Evolutionary conservation across 768 basidiomycete genomes (phyloP), one percentile per base, ranked within the genome.

Genomic region (Tephrocybe sp.): DNA sequence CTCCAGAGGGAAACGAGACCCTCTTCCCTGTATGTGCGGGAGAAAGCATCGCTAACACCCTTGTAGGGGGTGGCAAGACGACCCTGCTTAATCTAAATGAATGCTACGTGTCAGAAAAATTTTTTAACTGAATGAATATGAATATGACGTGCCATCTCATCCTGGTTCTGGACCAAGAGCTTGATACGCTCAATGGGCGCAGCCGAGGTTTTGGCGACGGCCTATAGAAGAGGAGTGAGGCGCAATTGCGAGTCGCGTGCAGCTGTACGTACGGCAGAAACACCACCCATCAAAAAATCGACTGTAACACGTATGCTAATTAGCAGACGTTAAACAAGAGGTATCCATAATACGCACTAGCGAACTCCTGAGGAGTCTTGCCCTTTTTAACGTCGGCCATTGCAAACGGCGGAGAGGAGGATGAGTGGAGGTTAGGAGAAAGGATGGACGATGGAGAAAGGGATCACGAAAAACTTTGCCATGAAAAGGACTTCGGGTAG

Each of bases 151-250:
- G 86, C 89, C 97, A 98, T 99, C 80, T 98, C 97, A 83, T 95
- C 96, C 85, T 98, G 96, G 78, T 97, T 98, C 76, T 98, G 92
- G 53, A 96, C 88, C 69, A 96, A 76, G 64, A 98, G 86, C 81
- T 99, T 99, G 76, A 99, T 96, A 68, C 97, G 94, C 84, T 98
- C 97, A 65, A 99, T 99, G 74, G 97, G 97, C 57, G 97, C 97
- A 62, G 97, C 97, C 59, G 89, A 90, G 59, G 97, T 98, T 84
- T 99, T 99, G 48, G 97, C 89, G 71, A 98, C 92, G 61, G 97
- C 97, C 92, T 94, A 54, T 22, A 69, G 52, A 28, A 53, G 38
- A 52, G 26, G 31, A 47, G 49, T 48, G 47, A 52, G 34, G 34
- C 18, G 49, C 13, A 47, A 25, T 32, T 53, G 12, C 36, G 32